Conservation (phyloP, 1,284 basidiomycete species). For the Athelia psychrophila region DNA sequence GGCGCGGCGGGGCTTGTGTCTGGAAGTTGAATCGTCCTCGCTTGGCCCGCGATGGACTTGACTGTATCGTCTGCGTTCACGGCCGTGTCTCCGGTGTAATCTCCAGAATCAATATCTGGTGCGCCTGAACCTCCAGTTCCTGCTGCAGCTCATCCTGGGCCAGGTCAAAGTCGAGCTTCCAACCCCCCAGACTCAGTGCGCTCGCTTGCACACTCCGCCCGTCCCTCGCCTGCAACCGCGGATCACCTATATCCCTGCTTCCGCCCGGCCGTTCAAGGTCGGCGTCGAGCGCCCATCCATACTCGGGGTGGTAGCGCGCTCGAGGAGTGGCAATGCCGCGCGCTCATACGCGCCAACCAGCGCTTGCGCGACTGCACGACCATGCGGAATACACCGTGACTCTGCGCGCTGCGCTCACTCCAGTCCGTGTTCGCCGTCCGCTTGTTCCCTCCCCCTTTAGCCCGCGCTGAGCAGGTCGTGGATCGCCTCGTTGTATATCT, state of each 20-base stretch:
- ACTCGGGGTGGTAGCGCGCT: slow-evolving; percentile 20
- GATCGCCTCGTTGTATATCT: slow-evolving; percentile 96
- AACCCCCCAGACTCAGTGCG: slow-evolving; percentile 71
- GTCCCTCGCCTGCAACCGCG: slow-evolving; percentile 65
- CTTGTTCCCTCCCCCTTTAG: slow-evolving; percentile 68
- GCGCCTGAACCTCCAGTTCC: slow-evolving; percentile 78
- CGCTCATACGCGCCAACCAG: slow-evolving; percentile 29
- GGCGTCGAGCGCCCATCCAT: no score
- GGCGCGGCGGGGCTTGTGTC: slow-evolving; percentile 71
- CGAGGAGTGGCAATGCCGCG: slow-evolving; percentile 36
- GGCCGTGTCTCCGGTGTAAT: slow-evolving; percentile 55
- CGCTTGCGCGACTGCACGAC: slow-evolving; percentile 82
- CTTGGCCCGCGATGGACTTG: slow-evolving; percentile 62
- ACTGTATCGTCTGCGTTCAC: slow-evolving; percentile 71
- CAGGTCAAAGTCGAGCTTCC: not conserved
- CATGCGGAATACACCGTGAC: slow-evolving; percentile 90
- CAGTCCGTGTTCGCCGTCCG: slow-evolving; percentile 95
- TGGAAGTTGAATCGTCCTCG: slow-evolving; percentile 66
- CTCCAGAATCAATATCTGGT: slow-evolving; percentile 79
- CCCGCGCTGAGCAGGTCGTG: slow-evolving; percentile 77
- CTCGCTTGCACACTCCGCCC: slow-evolving; percentile 68
- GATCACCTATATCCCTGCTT: slow-evolving; percentile 54
- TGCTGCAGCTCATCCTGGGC: slow-evolving; percentile 64
- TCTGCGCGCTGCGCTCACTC: slow-evolving; percentile 92
- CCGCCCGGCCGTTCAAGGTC: slow-evolving; percentile 32